Evolutionary conservation across 2,329 filamentous ascomycete genomes (phyloP).

Genomic region (Colletotrichum filicis): DNA sequence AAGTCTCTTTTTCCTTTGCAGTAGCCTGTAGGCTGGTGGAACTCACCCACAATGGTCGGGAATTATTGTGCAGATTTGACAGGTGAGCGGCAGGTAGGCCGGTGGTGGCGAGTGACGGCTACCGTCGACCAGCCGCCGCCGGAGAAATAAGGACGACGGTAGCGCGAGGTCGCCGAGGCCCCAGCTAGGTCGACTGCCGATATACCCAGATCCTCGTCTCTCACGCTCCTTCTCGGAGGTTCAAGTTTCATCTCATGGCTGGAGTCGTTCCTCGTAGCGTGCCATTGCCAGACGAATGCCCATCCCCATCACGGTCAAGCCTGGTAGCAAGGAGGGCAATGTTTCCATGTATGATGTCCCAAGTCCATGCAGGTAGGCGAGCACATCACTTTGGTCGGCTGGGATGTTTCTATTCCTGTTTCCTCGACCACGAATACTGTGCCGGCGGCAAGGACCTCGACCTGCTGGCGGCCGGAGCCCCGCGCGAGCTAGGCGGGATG

Average conservation of each 20-base stretch:
- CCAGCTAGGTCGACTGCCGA: slow-evolving; percentile 28
- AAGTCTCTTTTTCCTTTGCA: slow-evolving; percentile 5
- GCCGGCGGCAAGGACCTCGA: slow-evolving; percentile 21
- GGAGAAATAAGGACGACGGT: slow-evolving; percentile 12
- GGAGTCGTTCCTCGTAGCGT: slow-evolving; percentile 31
- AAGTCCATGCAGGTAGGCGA: slow-evolving; percentile 15
- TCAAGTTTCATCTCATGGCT: slow-evolving; percentile 34
- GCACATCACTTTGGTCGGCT: not conserved
- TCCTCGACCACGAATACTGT: slow-evolving; percentile 10
- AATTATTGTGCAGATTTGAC: slow-evolving; percentile 31
- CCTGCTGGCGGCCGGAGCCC: slow-evolving; percentile 22
- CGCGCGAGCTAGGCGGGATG: slow-evolving; percentile 12
- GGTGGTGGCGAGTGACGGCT: slow-evolving; percentile 11
- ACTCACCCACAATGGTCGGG: slow-evolving; percentile 27
- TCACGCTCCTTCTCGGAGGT: slow-evolving; percentile 12
- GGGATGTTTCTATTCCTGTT: slow-evolving; percentile 35
- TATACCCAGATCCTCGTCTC: slow-evolving; percentile 25
- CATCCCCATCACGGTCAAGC: slow-evolving; percentile 10
- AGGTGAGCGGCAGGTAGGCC: slow-evolving; percentile 20
- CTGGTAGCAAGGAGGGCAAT: slow-evolving; percentile 5
- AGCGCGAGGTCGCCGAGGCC: slow-evolving; percentile 14
- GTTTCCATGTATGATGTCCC: slow-evolving; percentile 12
- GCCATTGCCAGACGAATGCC: slow-evolving; percentile 27
- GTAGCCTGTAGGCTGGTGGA: slow-evolving; percentile 15
- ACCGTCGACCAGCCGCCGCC: slow-evolving; percentile 11